Evolutionary conservation across 1,284 basidiomycete genomes (phyloP), one percentile per base, ranked within the genome.

Genomic region (Xerocomus cyaneibrunnescens): DNA sequence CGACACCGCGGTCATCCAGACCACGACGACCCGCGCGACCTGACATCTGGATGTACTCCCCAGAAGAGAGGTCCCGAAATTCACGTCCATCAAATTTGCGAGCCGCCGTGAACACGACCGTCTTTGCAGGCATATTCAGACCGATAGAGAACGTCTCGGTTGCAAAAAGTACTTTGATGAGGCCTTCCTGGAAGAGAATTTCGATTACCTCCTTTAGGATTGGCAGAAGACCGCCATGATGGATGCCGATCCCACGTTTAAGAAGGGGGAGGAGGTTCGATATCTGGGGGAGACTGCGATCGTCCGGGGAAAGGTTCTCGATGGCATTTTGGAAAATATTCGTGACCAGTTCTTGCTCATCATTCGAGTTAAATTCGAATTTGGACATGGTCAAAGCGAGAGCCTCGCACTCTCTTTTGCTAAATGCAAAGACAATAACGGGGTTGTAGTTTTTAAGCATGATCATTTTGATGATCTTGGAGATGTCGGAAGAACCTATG

Each of bases 81-180:
- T 97, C 93, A 48, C 84, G 86, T 5, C 97, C 97, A 68, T 99
- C 97, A 65, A 94, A 99, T 73, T 98, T 99, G 59, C 93, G 85
- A 8, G 94, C 90, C 2, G 89, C 83, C 1, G 94, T 98, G 78
- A 99, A 98, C 21, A 99, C 96, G 49, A 99, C 97, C 7, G 97
- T 99, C 76, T 98, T 98, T 31, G 97, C 97, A 12, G 97, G 97
- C 97, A 99, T 99, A 74, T 99, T 99, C 47, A 99, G 78, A 50
- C 97, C 96, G 61, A 99, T 99, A 5, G 95, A 98, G 76, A 99
- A 99, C 0, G 97, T 99, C 73, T 99, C 97, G 0, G 97, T 99
- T 3, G 97, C 97, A 65, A 99, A 99, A 34, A 99, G 83, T 21
- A 95, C 94, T 71, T 99, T 99, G 77, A 99, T 94, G 48, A 99